Base-by-base conservation (phyloP, 768 basidiomycete species). In the Rhizopogon sp. region DNA sequence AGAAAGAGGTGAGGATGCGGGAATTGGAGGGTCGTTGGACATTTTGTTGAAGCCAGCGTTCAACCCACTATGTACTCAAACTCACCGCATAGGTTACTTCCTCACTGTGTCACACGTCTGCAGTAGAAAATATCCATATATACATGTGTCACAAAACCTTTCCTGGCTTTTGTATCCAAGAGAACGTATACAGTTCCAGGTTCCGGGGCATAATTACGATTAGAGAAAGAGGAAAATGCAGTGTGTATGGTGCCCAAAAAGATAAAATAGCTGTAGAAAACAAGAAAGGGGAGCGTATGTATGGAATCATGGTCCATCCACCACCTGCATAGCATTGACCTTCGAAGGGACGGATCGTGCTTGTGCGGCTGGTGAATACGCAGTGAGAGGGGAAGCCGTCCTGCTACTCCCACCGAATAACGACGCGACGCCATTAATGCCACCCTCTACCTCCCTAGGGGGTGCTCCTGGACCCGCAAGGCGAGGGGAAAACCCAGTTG, bases 391-490 rank as follows among this genome's bases (percentile, higher is more conserved):
- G 14, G 47, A 49, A 37, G 47, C 47, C 8, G 47, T 49, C 22
- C 47, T 49, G 22, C 47, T 49, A 1, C 17, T 22, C 22, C 35
- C 47, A 16, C 47, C 47, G 25, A 49, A 49, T 37, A 49, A 25
- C 22, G 35, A 49, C 3, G 47, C 47, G 14, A 49, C 47, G 39
- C 47, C 35, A 22, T 49, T 49, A 20, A 49, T 37, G 14, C 47
- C 35, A 10, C 47, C 47, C 3, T 49, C 47, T 8, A 47, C 33
- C 33, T 49, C 47, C 39, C 47, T 49, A 22, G 59, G 68, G 39
- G 65, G 64, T 25, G 70, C 62, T 6, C 67, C 67, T 7, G 67
- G 67, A 10, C 67, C 69, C 2, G 67, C 50, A 22, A 69, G 65
- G 13, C 67, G 67, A 1, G 67, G 67, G 1, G 67, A 67, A 57